A percentile compares a stretch with the other conserved stretches of the same genome.
These are phyloP conservation scores for Xylariales sp. DNA, from an alignment of 2,329 filamentous ascomycete species.

Conservation along the genomic window DNA sequence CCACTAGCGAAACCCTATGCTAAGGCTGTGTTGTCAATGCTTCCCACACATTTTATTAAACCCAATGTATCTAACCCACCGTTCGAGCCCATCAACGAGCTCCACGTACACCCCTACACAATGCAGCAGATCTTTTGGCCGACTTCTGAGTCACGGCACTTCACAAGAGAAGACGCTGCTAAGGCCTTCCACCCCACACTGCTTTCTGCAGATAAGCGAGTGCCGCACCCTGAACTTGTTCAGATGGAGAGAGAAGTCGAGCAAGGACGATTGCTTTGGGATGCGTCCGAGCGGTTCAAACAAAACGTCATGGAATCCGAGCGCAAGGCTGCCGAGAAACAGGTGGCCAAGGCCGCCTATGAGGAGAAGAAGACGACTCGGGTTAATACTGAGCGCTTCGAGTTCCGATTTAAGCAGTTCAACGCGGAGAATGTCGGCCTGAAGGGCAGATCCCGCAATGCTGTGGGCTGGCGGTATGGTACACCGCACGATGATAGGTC, in stretches of 20 bases:
- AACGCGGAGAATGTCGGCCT: constrained; percentile 67
- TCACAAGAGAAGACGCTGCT: constrained; percentile 74
- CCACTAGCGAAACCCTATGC: constrained; percentile 80
- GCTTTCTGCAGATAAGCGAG: constrained; percentile 69
- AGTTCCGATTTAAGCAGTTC: constrained; percentile 72
- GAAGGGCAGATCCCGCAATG: constrained; percentile 62
- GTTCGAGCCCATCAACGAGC: constrained; percentile 73
- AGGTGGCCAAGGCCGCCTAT: constrained; percentile 49
- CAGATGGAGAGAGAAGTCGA: constrained; percentile 62
- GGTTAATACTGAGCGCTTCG: constrained; percentile 64
- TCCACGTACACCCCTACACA: constrained; percentile 70
- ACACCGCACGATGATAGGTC: constrained; percentile 71
- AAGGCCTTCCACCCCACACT: constrained; percentile 71
- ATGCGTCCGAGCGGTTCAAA: constrained; percentile 57
- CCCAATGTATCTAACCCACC: constrained; percentile 59
- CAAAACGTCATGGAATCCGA: constrained; percentile 54
- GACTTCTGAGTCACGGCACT: constrained; percentile 70
- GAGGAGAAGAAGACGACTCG: constrained; percentile 56
- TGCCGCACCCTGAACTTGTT: constrained; percentile 72
- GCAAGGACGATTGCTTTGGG: constrained; percentile 51
- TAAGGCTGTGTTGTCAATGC: constrained; percentile 80
- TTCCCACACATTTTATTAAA: constrained; percentile 75
- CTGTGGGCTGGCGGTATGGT: constrained; percentile 73
- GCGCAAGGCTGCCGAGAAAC: constrained; percentile 56
- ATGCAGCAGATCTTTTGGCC: constrained; percentile 74